Base-by-base conservation (phyloP, 257 asterid genomes). In the Scutellaria barbata region DNA sequence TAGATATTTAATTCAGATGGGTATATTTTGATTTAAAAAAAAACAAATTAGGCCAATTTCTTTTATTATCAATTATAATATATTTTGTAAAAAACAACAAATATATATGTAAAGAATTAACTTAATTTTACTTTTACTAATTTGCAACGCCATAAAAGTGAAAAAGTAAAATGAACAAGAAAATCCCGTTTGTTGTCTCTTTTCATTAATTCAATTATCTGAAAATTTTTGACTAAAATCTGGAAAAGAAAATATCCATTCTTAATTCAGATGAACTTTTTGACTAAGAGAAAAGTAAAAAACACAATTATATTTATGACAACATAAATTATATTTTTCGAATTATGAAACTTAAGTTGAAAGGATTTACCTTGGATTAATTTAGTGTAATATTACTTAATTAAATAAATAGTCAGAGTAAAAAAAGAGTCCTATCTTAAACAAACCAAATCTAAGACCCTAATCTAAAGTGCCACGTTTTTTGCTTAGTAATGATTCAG, bases 301-400 rank as follows among this genome's bases (percentile, higher is more conserved):
- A 33, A 46, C 9, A 30, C 18, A 58, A 65, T 12, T 65, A 0
- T 12, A 61, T 54, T 74, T 55, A 65, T 52, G 50, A 73, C 35
- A 1, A 12, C 47, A 52, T 72, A 72, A 51, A 62, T 50, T 43
- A 7, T 8, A 52, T 50, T 62, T 62, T 61, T 40, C 63, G 0
- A 33, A 9, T 30, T 33, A 3, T 25, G 12, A 18, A 41, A 18
- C 20, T 63, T 52, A 33, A 22, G 25, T 22, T 22, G 25, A 22
- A 22, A 52, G 43, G 54, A 71, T 48, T 47, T 61, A 51, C 41
- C 17, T 58, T 37, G 14, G 35, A 3, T 59, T 8, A 59, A 59
- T 11, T 13, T 9, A 58, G 35, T 58, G 37, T 11, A 56, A 54
- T 37, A 9, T 68, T 12, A 17, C 16, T 51, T 51, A 73, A 39